Conservation (phyloP, 257 asterid species). For the Orobanche coerulescens region DNA sequence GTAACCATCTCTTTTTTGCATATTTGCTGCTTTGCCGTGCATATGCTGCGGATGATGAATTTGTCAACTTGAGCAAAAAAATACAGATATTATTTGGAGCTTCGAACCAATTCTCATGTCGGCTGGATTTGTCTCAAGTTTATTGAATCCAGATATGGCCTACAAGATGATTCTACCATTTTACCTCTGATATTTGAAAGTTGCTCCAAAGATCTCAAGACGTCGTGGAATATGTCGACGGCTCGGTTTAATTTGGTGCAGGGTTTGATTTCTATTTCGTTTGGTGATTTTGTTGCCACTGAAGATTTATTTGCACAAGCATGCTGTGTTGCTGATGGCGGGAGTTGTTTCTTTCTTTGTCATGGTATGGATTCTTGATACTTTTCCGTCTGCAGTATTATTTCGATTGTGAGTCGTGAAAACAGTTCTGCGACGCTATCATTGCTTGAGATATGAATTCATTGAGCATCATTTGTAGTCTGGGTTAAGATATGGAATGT, state of each 20-base stretch:
- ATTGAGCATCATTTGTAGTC: too few relatives aligned
- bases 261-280: constrained; percentile 65
- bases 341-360: constrained; percentile 62
- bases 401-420: too few relatives aligned
- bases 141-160: constrained; percentile 54
- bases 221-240: constrained; percentile 61
- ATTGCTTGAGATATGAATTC: neutral
- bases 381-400: too few relatives aligned
- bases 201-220: constrained; percentile 56
- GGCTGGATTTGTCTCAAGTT: constrained; percentile 86
- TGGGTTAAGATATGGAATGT: too few relatives aligned
- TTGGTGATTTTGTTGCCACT: constrained; percentile 54
- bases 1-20: constrained; percentile 56
- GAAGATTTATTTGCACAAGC: constrained; percentile 69
- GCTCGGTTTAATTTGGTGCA: constrained; percentile 62
- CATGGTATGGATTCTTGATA: constrained; percentile 65
- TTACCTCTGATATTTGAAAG: constrained; percentile 49
- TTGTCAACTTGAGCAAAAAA: constrained; percentile 38
- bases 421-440: constrained; percentile 11
- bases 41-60: constrained; percentile 53
- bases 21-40: constrained; percentile 87
- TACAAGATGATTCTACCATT: constrained; percentile 41
- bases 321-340: constrained; percentile 51
- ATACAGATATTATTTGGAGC: constrained; percentile 65
- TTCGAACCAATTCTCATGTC: constrained; percentile 55